Evolutionary conservation across 495 filamentous ascomycete genomes (phyloP).

Genomic region (Wilcoxina mikolae): DNA sequence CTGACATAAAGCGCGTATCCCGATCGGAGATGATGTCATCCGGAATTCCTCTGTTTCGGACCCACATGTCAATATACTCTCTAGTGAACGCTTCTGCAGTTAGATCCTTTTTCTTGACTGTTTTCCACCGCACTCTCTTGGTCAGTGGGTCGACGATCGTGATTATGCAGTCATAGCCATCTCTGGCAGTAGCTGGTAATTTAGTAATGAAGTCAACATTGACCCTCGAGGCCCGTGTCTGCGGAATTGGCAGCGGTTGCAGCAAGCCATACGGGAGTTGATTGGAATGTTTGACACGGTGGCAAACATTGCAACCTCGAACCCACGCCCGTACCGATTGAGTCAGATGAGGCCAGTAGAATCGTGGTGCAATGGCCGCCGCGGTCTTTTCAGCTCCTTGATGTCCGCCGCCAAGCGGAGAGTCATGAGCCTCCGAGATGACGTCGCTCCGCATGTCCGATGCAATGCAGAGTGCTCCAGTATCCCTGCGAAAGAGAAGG

Average conservation of each 20-base stretch:
- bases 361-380: neutral
- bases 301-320: neutral
- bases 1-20: neutral
- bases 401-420: neutral
- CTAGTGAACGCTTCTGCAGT: neutral
- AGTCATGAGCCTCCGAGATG: neutral
- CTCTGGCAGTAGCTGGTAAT: neutral
- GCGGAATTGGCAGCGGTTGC: neutral
- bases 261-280: neutral
- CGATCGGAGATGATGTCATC: constrained; percentile 3
- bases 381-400: neutral
- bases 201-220: neutral
- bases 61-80: neutral
- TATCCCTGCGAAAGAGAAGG: too few species aligned
- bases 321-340: neutral
- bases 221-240: neutral
- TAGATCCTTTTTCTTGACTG: neutral
- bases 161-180: neutral
- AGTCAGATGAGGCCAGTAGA: neutral
- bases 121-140: neutral
- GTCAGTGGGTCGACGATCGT: neutral
- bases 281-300: neutral
- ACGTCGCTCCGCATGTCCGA: too few species aligned
- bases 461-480: too few species aligned
- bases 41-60: neutral